Conservation (phyloP, 1,284 basidiomycete species). For the Fomitopsis betulina region DNA sequence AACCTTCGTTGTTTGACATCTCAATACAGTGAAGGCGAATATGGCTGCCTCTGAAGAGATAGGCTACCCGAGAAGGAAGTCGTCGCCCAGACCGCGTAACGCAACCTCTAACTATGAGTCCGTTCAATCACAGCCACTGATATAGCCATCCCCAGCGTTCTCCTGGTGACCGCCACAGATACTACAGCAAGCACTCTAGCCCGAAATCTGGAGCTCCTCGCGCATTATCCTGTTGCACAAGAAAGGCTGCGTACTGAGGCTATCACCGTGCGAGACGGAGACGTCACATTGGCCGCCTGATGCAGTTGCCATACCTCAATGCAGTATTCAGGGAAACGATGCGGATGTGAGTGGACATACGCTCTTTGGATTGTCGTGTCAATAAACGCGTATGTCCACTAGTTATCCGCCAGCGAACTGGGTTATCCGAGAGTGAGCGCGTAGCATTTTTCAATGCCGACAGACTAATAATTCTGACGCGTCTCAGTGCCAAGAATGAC, state of each 20-base stretch:
- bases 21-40: background rate
- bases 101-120: background rate
- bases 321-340: conserved; percentile 15
- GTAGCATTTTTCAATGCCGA: background rate
- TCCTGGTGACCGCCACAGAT: background rate
- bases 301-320: conserved; percentile 14
- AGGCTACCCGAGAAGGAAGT: background rate
- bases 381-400: background rate
- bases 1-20: background rate
- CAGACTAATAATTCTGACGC: background rate
- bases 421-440: background rate
- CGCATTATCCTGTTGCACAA: conserved; percentile 3
- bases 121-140: background rate
- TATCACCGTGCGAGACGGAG: conserved; percentile 1
- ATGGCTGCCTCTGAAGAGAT: background rate
- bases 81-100: background rate
- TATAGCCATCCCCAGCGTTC: background rate
- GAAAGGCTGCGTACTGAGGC: conserved; percentile 3
- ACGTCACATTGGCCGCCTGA: conserved; percentile 10
- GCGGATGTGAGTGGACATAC: conserved; percentile 13
- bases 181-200: background rate
- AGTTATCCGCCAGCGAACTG: background rate
- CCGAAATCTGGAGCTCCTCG: background rate
- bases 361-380: too few relatives aligned
- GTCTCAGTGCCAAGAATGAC: conserved; percentile 16